Conservation (phyloP, 140 eudicot genomes). For the Bidens hawaiensis region DNA sequence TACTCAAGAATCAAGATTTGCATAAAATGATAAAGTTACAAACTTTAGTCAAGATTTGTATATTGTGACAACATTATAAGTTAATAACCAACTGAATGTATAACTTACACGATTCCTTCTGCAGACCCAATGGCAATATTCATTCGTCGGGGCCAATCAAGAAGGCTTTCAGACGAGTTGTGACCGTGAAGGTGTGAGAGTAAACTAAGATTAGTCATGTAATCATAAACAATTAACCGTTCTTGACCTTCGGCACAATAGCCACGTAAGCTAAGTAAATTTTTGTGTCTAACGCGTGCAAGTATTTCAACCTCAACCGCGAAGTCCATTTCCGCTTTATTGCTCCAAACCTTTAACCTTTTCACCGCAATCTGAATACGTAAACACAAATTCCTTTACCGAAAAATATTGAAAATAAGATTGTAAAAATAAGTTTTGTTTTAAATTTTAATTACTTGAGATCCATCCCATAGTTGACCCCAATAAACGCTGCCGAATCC, state of each 20-base stretch:
- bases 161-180: conserved; percentile 71
- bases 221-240: conserved; percentile 76
- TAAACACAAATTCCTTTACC: background rate
- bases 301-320: conserved; percentile 42
- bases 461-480: conserved; percentile 99
- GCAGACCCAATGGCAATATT: conserved; percentile 82
- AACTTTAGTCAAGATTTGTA: no score
- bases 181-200: conserved; percentile 82
- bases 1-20: no score
- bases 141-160: conserved; percentile 78
- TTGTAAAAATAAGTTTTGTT: background rate
- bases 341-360: no score
- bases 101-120: conserved; percentile 76
- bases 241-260: conserved; percentile 95
- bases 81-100: background rate
- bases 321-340: no score
- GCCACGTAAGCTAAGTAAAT: conserved; percentile 37
- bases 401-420: background rate
- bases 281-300: conserved; percentile 29
- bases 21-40: no score
- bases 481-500: conserved; percentile 95
- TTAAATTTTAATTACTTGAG: conserved; percentile 82
- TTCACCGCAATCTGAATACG: background rate
- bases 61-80: no score
- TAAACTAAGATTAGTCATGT: conserved; percentile 84